phyloP scores from a whole-genome alignment of 2,329 filamentous ascomycete genomes.

The Lecanicillium sp. region DNA sequence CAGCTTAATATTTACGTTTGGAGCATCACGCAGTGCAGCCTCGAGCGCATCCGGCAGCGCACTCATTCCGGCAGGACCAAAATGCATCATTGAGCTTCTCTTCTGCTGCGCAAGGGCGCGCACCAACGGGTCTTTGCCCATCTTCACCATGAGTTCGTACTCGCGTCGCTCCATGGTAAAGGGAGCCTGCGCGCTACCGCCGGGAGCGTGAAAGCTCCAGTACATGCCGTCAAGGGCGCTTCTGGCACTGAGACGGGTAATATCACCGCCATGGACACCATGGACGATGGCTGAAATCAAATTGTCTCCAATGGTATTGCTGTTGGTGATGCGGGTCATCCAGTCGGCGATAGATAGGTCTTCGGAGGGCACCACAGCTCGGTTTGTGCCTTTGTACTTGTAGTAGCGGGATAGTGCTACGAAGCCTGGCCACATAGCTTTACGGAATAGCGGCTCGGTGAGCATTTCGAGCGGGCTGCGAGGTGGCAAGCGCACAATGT shows the following conservation, averaged over 20 bases:
- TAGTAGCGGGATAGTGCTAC: constrained; percentile 7
- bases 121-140: constrained; percentile 20
- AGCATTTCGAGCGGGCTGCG: constrained; percentile 17
- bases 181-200: constrained; percentile 24
- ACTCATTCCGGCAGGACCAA: constrained; percentile 50
- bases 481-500: constrained; percentile 33
- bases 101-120: constrained; percentile 21
- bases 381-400: not conserved
- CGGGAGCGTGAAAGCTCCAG: constrained; percentile 21
- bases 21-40: constrained; percentile 36
- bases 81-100: constrained; percentile 24
- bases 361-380: not conserved
- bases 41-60: constrained; percentile 49
- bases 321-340: constrained; percentile 22
- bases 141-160: constrained; percentile 17
- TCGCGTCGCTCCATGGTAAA: constrained; percentile 29
- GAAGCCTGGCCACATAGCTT: constrained; percentile 18
- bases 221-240: constrained; percentile 35
- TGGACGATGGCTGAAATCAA: constrained; percentile 69
- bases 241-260: constrained; percentile 68
- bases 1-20: constrained; percentile 53
- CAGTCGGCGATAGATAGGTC: constrained; percentile 29
- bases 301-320: constrained; percentile 52
- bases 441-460: constrained; percentile 23
- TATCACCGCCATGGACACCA: constrained; percentile 87